These are phyloP conservation scores for Pholiota adiposa DNA, from an alignment of 1,284 basidiomycete genomes.

Conservation along the genomic window DNA sequence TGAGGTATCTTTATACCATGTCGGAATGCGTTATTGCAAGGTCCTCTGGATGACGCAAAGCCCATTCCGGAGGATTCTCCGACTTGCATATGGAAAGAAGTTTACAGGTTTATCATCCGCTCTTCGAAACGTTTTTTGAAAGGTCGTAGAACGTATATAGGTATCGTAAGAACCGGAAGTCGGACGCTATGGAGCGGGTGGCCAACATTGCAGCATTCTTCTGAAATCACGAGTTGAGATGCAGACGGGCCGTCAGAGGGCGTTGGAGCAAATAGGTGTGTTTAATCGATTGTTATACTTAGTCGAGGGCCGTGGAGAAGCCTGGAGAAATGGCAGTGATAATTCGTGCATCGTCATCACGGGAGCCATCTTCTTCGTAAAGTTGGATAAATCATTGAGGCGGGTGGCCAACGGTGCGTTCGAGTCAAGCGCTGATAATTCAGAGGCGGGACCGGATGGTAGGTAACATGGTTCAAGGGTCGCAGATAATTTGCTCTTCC, in stretches of 20 bases:
- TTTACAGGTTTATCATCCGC: neutral
- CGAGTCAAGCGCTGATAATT: neutral
- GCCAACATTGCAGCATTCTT: neutral
- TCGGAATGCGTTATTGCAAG: neutral
- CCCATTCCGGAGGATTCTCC: neutral
- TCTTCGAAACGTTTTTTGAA: neutral
- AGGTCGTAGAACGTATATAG: constrained; percentile 3
- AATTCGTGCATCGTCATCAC: neutral
- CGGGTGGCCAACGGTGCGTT: too few relatives aligned
- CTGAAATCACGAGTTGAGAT: constrained; percentile 3
- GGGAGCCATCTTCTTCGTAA: neutral
- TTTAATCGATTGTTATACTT: neutral
- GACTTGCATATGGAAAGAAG: constrained; percentile 5
- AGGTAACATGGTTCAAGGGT: too few relatives aligned
- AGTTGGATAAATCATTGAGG: neutral
- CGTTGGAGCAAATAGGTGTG: neutral
- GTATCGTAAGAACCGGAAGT: neutral
- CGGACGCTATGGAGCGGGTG: neutral
- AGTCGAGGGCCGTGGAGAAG: neutral
- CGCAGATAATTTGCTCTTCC: too few relatives aligned
- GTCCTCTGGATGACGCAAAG: neutral
- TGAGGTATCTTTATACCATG: neutral
- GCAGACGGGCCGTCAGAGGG: constrained; percentile 1
- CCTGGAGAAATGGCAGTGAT: neutral
- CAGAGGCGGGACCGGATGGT: too few relatives aligned